Base-by-base conservation (phyloP, 1,139 yeast species). In the Saccharomyces hybrid region DNA sequence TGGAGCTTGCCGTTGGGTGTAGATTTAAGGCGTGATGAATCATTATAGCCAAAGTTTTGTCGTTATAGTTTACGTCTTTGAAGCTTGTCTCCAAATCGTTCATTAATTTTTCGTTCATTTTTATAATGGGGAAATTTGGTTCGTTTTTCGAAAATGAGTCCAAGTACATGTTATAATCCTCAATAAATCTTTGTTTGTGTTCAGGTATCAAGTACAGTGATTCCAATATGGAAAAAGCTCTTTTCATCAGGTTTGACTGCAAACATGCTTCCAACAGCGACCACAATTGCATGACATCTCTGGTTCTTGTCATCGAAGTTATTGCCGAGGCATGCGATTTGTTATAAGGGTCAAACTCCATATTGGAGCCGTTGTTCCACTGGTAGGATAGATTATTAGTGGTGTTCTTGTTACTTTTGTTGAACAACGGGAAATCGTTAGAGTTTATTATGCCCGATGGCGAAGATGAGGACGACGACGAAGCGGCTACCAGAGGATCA, bases 181-280 rank as follows among this genome's bases (percentile, higher is more conserved):
- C 74, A 26, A 72, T 66, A 47, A 74, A 71, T 26, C 62, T 59
- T 2, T 67, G 65, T 46, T 67, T 52, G 55, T 67, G 62, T 34
- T 67, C 63, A 21, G 77, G 72, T 44, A 78, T 73, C 48, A 78
- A 80, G 60, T 78, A 77, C 51, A 81, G 74, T 2, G 88, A 83
- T 48, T 74, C 71, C 49, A 90, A 72, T 27, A 89, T 83, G 32
- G 83, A 74, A 61, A 81, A 83, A 0, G 96, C 96, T 62, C 97
- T 76, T 34, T 78, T 80, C 62, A 80, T 81, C 65, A 88, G 87
- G 54, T 79, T 79, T 34, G 88, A 78, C 49, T 82, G 79, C 44
- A 91, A 68, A 61, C 95, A 85, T 0, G 96, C 96, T 64, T 89
- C 96, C 46, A 89, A 74, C 38, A 90, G 71, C 1, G 93, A 80